phyloP scores from a whole-genome alignment of 768 basidiomycete genomes.

The Pisolithus marmoratus region DNA sequence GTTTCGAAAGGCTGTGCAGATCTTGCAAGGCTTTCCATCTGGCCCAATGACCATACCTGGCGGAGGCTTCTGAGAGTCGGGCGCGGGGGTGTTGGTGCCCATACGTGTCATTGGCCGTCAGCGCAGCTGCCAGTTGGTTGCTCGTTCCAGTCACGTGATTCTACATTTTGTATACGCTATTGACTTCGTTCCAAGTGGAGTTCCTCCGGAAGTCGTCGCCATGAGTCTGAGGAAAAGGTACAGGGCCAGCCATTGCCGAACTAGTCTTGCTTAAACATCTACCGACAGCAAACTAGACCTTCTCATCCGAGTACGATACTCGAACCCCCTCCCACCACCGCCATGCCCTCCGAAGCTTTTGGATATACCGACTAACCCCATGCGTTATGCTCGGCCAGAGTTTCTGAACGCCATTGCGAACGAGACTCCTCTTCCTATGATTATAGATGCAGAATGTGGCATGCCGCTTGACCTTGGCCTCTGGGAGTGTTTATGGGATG shows the following conservation, averaged over 20 bases:
- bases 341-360: slow-evolving; percentile 96
- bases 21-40: slow-evolving; percentile 94
- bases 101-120: too few relatives aligned
- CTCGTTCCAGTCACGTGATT: too few relatives aligned
- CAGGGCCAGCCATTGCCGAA: neutral
- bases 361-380: slow-evolving; percentile 84
- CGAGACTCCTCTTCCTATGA: slow-evolving; percentile 86
- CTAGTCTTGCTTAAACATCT: neutral
- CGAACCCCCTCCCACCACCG: slow-evolving; percentile 90
- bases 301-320: slow-evolving; percentile 87
- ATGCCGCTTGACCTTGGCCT: slow-evolving; percentile 90
- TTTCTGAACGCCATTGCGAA: slow-evolving; percentile 77
- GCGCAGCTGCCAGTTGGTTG: too few relatives aligned
- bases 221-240: slow-evolving; percentile 61
- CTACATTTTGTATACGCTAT: too few relatives aligned
- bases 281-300: slow-evolving; percentile 75
- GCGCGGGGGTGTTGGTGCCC: too few relatives aligned
- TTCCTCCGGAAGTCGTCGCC: neutral
- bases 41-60: slow-evolving; percentile 87
- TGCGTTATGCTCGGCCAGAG: slow-evolving; percentile 81
- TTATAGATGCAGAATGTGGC: slow-evolving; percentile 93
- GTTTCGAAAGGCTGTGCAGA: slow-evolving; percentile 75
- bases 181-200: neutral
- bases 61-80: slow-evolving; percentile 28
- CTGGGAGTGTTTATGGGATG: slow-evolving; percentile 81